A percentile compares a stretch with the other conserved stretches of the same genome.
phyloP scores from a whole-genome alignment of 441 rosid genomes.

The Omphalea diandra region DNA sequence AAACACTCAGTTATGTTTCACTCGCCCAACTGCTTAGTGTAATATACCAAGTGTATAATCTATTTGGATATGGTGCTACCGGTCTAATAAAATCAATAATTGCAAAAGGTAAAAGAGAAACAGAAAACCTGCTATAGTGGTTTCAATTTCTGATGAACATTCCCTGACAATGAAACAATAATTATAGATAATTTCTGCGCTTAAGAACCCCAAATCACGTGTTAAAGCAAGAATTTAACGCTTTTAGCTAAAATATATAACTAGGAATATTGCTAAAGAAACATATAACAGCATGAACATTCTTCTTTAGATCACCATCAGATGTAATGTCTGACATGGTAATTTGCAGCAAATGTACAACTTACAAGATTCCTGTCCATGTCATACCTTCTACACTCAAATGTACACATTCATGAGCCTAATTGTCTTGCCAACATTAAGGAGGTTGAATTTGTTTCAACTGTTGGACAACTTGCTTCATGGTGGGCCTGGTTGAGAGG shows the following conservation, averaged over 20 bases:
- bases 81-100: too few species aligned
- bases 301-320: too few species aligned
- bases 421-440: not conserved
- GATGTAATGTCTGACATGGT: not conserved
- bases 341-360: constrained; percentile 15
- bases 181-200: not conserved
- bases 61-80: too few species aligned
- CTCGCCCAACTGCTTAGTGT: too few species aligned
- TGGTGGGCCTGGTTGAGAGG: constrained; percentile 77
- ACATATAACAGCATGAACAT: not conserved
- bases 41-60: too few species aligned
- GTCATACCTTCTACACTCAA: constrained; percentile 19
- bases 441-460: constrained; percentile 71
- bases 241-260: not conserved
- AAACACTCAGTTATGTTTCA: too few species aligned
- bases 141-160: too few species aligned
- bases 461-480: constrained; percentile 75
- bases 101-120: too few species aligned
- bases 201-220: too few species aligned
- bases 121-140: too few species aligned
- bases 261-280: not conserved
- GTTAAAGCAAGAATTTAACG: not conserved
- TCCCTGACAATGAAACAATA: too few species aligned
- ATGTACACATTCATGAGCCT: constrained; percentile 21
- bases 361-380: not conserved